Base-by-base conservation (phyloP, 2,329 filamentous ascomycete species). In the Verticillium longisporum region DNA sequence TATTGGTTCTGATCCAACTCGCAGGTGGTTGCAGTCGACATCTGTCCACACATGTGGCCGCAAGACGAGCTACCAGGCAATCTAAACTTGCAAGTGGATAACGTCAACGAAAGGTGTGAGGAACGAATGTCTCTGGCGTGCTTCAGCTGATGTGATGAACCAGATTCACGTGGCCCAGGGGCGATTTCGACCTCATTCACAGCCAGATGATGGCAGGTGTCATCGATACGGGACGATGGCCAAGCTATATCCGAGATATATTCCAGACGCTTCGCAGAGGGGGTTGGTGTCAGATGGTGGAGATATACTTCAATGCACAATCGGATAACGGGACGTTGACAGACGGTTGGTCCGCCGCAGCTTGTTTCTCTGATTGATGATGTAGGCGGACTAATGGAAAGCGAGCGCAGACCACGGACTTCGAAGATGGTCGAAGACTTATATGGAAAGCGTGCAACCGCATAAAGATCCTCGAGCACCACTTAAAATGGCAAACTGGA, bases 281-380 rank as follows among this genome's bases (percentile, higher is more conserved):
- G 2, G 92, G 93, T 1, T 97, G 92, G 91, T 83, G 90, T 62
- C 92, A 97, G 70, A 88, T 96, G 82, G 84, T 91, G n/a, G 93
- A 97, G 70, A 84, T 93, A 68, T 92, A 96, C 69, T 88, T 88
- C 72, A 91, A 92, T 65, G 87, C 91, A 32, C 93, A 96, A 72
- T 96, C 91, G 0, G 87, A 94, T 67, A 96, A 91, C 68, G 92
- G 92, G 5, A 86, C 85, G n/a, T 76, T 95, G 67, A 87, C 85
- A 11, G 81, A 87, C 58, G 80, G 85, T 82, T 69, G 7, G 54
- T 55, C 33, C 18, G 4, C 9, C 26, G 2, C 33, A n/a, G 26
- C n/a, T 55, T 55, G 14, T 6, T n/a, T 18, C 9, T 33, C 26
- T 33, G 26, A 13, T 55, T 33, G 31, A 31, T 53, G 56, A 57